Percentiles rank a stretch among this genome's conserved stretches.
Evolutionary conservation across 164 flowering plant genomes (phyloP).

Genomic region (Taxillus chinensis): DNA sequence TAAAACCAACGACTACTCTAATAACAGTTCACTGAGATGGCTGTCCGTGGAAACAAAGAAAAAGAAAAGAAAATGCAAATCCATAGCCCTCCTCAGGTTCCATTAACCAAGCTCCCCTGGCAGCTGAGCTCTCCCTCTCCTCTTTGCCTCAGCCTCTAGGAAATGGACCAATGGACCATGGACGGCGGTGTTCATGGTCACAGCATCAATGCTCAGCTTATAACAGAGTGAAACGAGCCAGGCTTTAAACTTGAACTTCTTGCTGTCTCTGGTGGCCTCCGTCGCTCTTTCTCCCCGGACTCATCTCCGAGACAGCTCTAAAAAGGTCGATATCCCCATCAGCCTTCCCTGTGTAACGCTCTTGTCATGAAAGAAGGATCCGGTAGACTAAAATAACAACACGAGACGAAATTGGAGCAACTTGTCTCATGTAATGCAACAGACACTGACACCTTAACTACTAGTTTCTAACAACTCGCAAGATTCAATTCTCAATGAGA

Average conservation of each 20-base stretch:
- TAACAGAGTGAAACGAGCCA: slow-evolving; percentile 27
- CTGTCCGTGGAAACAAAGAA: slow-evolving; percentile 20
- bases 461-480: too few relatives aligned
- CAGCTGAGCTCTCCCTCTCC: slow-evolving; percentile 5
- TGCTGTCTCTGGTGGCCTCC: slow-evolving; percentile 11
- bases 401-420: too few relatives aligned
- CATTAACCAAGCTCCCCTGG: slow-evolving; percentile 6
- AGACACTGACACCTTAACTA: too few relatives aligned
- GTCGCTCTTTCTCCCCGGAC: slow-evolving; percentile 9
- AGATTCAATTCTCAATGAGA: too few relatives aligned
- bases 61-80: slow-evolving; percentile 13
- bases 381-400: slow-evolving; percentile 32
- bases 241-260: slow-evolving; percentile 13
- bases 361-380: slow-evolving; percentile 27
- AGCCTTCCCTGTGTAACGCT: slow-evolving; percentile 33
- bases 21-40: slow-evolving; percentile 8
- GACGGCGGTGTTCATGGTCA: slow-evolving; percentile 9
- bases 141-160: slow-evolving; percentile 24
- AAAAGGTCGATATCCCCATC: slow-evolving; percentile 19
- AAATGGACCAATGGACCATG: slow-evolving; percentile 27
- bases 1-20: not conserved
- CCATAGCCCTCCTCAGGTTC: slow-evolving; percentile 10
- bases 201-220: slow-evolving; percentile 27
- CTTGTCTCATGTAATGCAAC: too few relatives aligned
- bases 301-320: slow-evolving; percentile 22